Base-by-base conservation (phyloP, 2,329 filamentous ascomycete species). In the Fusarium floridanum region DNA sequence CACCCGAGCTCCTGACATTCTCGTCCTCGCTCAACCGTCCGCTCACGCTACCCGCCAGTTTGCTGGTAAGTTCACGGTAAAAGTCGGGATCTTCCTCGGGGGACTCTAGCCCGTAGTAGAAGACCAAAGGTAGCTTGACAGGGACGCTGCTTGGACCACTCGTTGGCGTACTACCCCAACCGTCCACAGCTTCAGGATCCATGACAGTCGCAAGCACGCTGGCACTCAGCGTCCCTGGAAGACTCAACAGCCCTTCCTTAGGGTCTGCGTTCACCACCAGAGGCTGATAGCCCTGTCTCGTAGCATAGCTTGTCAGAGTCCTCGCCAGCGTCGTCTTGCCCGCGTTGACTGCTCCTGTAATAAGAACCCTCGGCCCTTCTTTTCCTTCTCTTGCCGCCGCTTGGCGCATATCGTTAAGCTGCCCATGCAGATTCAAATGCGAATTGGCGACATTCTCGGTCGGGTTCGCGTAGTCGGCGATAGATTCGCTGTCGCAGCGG, bases 91-190 rank as follows among this genome's bases (percentile, higher is more conserved):
- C 93, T 60, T 95, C 93, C 76, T 95, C 92, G 1, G 94, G 90
- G 71, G 88, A 91, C 62, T 90, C 88, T 72, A 93, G 86, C 17
- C 97, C 96, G 82, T 94, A 97, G 83, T 95, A 94, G 81, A 98
- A 97, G 32, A 96, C 95, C 64, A 99, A 85, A 6, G 97, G 97
- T 77, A 98, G 87, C 86, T 98, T 98, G 62, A 98, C 94, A 0
- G 96, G 95, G 20, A 97, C 91, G 1, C 92, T 90, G 76, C 93
- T 97, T 1, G 97, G 95, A 0, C 96, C 97, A 75, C 94, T 97
- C 78, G 95, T 97, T 0, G 96, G 95, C 77, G 94, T 95, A 75
- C 90, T 94, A 11, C 97, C 97, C 92, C 95, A 98, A 22, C 94
- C 94, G 71, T 95, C 92, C 78, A 96, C 94, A 3, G 88, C 86